Evolutionary conservation across 495 filamentous ascomycete genomes (phyloP), one percentile per base, ranked within the genome.

Genomic region (Chaetomium cochliodes): DNA sequence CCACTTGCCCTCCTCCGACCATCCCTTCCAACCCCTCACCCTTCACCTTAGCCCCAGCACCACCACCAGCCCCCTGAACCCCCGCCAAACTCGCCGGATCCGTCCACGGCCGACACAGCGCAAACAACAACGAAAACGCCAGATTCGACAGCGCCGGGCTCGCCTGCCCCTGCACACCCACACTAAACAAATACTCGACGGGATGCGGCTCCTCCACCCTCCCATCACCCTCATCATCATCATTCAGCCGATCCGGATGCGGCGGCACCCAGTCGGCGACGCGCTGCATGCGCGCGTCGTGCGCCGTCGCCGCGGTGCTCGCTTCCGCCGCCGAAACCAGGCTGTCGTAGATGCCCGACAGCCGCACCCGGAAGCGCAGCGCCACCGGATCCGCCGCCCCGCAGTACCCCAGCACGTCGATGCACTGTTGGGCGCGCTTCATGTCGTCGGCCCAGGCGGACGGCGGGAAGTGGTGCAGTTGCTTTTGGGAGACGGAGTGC

Each of bases 401-500:
- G 53, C 70, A 73, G 54, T 61, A 73, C 11, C 58, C 66, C 16
- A 73, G 70, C 16, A 69, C 66, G 55, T 70, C 61, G 25, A 74
- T 65, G 37, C 72, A 75, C 11, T 60, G 50, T 22, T 65, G 66
- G 5, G 68, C 71, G 0, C 64, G 63, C 28, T 71, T 57, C 44
- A 76, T 44, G 44, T 76, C 72, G 0, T 69, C 67, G 18, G 50
- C 46, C 70, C 70, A 74, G 12, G 46, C 46, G 13, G 51, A 58
- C 0, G 64, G 49, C 0, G 65, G 63, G 47, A 73, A 59, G n/a
- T 61, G 59, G 63, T 73, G 73, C 3, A 76, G 56, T 18, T 69
- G 69, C 11, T 70, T 72, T 47, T 76, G 73, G 5, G 73, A 63
- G 18, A 70, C 59, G 5, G 65, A 62, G 62, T 76, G 73, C 12